Base-by-base conservation (phyloP, 2,329 filamentous ascomycete species). In the Botryotinia calthae region DNA sequence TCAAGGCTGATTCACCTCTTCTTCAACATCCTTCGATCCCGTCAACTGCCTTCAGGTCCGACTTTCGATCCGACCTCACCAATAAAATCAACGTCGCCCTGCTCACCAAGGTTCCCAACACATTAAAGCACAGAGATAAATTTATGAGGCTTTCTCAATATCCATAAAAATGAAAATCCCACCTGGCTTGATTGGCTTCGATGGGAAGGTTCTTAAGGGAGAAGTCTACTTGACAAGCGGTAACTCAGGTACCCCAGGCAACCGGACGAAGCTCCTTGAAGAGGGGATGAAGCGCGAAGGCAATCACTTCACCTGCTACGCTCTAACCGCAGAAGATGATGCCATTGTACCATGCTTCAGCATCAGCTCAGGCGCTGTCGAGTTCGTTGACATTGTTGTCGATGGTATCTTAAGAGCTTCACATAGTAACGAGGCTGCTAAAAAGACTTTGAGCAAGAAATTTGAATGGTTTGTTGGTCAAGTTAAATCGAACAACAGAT, bases 341-440 rank as follows among this genome's bases (percentile, higher is more conserved):
- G 62, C 73, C 18, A 65, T 77, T 22, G 72, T 31, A 22, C 37
- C 74, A 20, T 61, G 31, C 8, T 68, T 75, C 14, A 34, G n/a
- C 5, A 61, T 74, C 1, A 72, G 42, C 9, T 70, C 73, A 16
- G 67, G 70, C 3, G 72, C 63, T 14, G 70, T 70, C 25, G 76
- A 77, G 28, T 74, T 77, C 54, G 72, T 75, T 46, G 79, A 80
- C 58, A 18, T 78, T 31, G 58, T 78, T 20, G 72, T 79, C 20
- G 79, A 80, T 71, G 79, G 79, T 5, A 73, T 80, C 56, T 59
- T 78, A 18, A 75, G 79, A 37, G 73, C 75, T n/a, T 76, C 74
- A 2, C 54, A 56, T n/a, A 66, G 48, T 40, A 65, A 73, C 31
- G 72, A 58, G 25, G 62, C 40, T 46, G 28, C 48, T 8, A 72